A percentile compares a stretch with the other conserved stretches of the same genome.
Evolutionary conservation across 108 stramenopile species (phyloP).

Genomic region (Schizochytrium sp.): DNA sequence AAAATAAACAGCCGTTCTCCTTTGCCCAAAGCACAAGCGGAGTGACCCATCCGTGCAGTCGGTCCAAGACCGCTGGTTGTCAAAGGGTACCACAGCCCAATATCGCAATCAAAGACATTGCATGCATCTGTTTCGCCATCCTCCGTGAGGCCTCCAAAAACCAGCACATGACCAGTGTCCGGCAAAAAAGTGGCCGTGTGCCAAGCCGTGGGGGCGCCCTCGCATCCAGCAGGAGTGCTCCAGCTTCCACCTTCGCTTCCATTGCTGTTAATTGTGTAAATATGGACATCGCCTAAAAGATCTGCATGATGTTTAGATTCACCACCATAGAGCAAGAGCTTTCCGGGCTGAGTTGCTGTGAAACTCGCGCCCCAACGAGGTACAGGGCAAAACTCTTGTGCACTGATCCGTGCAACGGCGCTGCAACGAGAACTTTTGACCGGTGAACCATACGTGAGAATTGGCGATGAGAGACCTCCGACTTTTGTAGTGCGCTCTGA

Average conservation of each 20-base stretch:
- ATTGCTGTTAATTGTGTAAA: not conserved
- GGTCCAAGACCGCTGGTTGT: constrained; percentile 19
- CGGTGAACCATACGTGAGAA: too few species aligned
- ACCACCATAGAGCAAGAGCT: constrained; percentile 27
- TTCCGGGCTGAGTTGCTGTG: constrained; percentile 5
- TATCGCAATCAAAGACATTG: constrained; percentile 53
- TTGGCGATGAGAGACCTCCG: not conserved
- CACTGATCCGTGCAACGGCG: not conserved
- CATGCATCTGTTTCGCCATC: constrained; percentile 37
- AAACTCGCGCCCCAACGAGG: constrained; percentile 36
- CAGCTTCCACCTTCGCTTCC: not conserved
- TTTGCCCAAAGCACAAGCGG: constrained; percentile 47
- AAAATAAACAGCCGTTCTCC: constrained; percentile 18
- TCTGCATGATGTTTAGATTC: constrained; percentile 18
- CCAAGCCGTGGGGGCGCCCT: constrained; percentile 35
- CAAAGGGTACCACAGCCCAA: constrained; percentile 53
- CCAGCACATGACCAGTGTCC: not conserved
- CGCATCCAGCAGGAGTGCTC: constrained; percentile 44
- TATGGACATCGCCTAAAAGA: constrained; percentile 18
- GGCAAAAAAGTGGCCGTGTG: constrained; percentile 41
- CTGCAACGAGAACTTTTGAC: too few species aligned
- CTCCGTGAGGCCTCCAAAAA: constrained; percentile 18
- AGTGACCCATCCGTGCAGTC: constrained; percentile 43
- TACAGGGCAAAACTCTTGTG: not conserved
- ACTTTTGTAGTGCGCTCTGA: not conserved